Evolutionary conservation across 2,329 filamentous ascomycete genomes (phyloP).

Genomic region (Paecilomyces variotii): DNA sequence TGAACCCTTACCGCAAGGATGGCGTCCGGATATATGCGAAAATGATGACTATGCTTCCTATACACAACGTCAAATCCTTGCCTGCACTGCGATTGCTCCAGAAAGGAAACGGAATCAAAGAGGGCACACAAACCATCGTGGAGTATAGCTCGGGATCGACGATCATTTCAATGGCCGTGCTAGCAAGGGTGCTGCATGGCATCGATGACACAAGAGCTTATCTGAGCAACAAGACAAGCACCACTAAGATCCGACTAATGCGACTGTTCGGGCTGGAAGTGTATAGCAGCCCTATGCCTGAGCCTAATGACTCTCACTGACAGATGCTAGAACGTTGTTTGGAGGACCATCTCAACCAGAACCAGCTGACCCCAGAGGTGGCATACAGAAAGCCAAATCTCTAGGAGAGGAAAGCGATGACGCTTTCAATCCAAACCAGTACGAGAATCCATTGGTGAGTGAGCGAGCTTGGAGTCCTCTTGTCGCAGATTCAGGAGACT

Average conservation of each 20-base stretch:
- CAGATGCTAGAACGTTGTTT: conserved; percentile 40
- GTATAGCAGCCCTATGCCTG: conserved; percentile 17
- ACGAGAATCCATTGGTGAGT: conserved; percentile 36
- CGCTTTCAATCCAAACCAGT: conserved; percentile 49
- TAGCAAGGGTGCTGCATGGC: conserved; percentile 45
- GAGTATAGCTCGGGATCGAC: conserved; percentile 58
- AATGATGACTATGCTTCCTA: conserved; percentile 58
- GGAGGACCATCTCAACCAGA: conserved; percentile 54
- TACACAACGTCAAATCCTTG: conserved; percentile 58
- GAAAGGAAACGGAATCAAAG: conserved; percentile 27
- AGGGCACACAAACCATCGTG: conserved; percentile 45
- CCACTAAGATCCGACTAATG: conserved; percentile 48
- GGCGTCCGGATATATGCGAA: conserved; percentile 58
- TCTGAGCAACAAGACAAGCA: conserved; percentile 51
- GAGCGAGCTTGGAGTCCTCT: conserved; percentile 27
- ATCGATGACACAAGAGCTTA: conserved; percentile 48
- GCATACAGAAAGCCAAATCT: conserved; percentile 42
- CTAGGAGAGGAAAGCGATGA: conserved; percentile 36
- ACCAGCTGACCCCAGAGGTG: conserved; percentile 45
- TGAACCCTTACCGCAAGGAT: conserved; percentile 52
- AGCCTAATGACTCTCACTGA: neutral
- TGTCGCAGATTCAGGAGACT: neutral
- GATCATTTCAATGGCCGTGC: conserved; percentile 52
- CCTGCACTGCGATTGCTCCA: conserved; percentile 25
- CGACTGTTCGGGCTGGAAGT: conserved; percentile 53